Evolutionary conservation across 345 rosid genomes (phyloP).

Genomic region (Salix viminalis): DNA sequence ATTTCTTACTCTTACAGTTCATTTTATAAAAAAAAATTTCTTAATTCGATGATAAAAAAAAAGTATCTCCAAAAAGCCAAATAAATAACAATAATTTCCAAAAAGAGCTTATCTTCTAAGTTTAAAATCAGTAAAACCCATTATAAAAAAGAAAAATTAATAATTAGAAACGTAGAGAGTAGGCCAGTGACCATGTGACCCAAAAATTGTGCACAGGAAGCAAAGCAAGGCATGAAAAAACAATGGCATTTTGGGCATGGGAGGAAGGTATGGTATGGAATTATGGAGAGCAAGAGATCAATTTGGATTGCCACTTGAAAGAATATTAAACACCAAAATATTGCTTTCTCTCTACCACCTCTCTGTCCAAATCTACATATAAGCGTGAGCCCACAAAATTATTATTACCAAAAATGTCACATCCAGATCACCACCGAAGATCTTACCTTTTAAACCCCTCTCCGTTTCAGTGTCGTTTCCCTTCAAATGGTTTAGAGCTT

Average conservation of each 20-base stretch:
- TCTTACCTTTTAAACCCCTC: neutral
- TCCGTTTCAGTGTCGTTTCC: neutral
- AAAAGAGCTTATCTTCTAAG: neutral
- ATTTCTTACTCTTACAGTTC: too few species aligned
- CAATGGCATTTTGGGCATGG: neutral
- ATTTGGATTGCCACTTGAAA: neutral
- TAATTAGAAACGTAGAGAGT: neutral
- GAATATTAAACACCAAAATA: neutral
- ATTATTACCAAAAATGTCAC: neutral
- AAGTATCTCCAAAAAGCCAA: neutral
- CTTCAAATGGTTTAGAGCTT: neutral
- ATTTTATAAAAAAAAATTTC: too few species aligned
- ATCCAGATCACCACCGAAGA: neutral
- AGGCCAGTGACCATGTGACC: neutral
- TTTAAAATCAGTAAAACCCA: too few species aligned
- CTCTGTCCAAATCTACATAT: neutral
- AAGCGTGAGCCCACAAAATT: neutral
- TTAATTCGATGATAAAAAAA: too few species aligned
- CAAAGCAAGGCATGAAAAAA: neutral
- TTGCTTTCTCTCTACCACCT: neutral
- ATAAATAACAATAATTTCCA: neutral
- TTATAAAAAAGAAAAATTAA: neutral
- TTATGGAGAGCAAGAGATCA: neutral
- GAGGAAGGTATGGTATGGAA: neutral
- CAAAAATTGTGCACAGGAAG: neutral